Evolutionary conservation across 805 yeast genomes (phyloP).

Genomic region (Lachancea meyersii): DNA sequence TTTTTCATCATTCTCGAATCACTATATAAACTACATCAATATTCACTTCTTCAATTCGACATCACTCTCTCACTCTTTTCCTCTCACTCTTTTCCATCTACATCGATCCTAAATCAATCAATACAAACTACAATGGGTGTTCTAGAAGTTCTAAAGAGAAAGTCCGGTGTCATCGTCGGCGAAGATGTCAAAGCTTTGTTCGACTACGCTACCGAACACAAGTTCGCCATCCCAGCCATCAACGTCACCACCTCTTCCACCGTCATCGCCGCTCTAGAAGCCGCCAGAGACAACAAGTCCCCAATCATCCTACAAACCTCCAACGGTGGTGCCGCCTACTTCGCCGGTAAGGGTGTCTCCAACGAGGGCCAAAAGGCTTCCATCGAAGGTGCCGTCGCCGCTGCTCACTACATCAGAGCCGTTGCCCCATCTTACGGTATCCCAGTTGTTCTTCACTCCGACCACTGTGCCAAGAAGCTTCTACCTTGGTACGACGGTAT

Average conservation of each 20-base stretch:
- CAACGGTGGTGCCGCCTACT: conserved; percentile 99
- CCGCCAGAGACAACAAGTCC: conserved; percentile 88
- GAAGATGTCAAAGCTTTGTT: conserved; percentile 83
- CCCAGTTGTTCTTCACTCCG: conserved; percentile 96
- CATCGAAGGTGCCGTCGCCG: conserved; percentile 91
- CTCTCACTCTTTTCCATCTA: neutral
- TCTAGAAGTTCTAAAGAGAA: conserved; percentile 74
- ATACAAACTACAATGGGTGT: conserved; percentile 50
- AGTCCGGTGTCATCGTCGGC: conserved; percentile 97
- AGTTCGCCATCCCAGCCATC: conserved; percentile 97
- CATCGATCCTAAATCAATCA: neutral
- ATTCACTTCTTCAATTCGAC: neutral
- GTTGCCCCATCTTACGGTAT: conserved; percentile 95
- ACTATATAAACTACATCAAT: neutral
- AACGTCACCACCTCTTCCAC: conserved; percentile 98
- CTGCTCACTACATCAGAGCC: conserved; percentile 95
- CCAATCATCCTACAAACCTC: conserved; percentile 97
- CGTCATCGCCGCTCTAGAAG: conserved; percentile 93
- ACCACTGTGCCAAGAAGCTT: conserved; percentile 97
- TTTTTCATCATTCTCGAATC: neutral
- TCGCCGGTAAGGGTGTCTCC: conserved; percentile 98
- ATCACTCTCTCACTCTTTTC: neutral
- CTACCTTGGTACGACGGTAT: conserved; percentile 99
- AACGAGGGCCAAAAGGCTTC: conserved; percentile 93
- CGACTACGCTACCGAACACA: conserved; percentile 87